Base-by-base conservation (phyloP, 78 protist genomes). In the Salpingoeca rosetta region DNA sequence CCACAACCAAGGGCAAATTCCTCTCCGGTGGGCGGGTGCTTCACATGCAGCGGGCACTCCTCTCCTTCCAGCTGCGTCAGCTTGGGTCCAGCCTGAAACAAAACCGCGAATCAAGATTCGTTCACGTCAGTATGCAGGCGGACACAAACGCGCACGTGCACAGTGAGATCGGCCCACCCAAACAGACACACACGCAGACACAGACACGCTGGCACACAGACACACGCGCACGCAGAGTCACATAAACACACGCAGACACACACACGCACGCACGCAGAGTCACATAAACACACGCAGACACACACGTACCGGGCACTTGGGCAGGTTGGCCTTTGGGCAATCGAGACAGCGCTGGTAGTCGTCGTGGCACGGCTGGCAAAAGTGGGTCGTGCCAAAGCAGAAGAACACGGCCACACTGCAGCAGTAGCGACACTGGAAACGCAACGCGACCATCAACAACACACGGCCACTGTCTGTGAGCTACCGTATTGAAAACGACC, bases 321-420 rank as follows among this genome's bases (percentile, higher is more conserved):
- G 76, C 76, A 11, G 35, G 35, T 72, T 26, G 10, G 7, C 76
- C 35, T 11, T 27, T 7, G 76, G 37, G 10, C 37, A 11, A 2
- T 11, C 76, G 37, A 2, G 22, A 7, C 17, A 11, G 35, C 76
- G 37, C 36, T 26, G 37, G 35, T 27, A 11, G 76, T 72, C 31
- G 42, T 7, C 22, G 85, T 91, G 93, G 80, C 93, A 91, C 31
- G 56, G 1, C 39, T 37, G 65, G 82, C 93, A 91, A 38, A 88
- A 91, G 87, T 91, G 93, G 38, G 93, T 91, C 26, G 86, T 82
- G 73, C 93, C 93, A 85, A 80, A 88, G 85, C 93, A 91, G 76
- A 88, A 88, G 75, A 82, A 91, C 25, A 82, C n/a, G 11, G 93
- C 93, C 28, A 91, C 84, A 0, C 41, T 3, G 86, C 93, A 91